Base-by-base conservation (phyloP, 345 rosid species). In the Acer yangbiense region DNA sequence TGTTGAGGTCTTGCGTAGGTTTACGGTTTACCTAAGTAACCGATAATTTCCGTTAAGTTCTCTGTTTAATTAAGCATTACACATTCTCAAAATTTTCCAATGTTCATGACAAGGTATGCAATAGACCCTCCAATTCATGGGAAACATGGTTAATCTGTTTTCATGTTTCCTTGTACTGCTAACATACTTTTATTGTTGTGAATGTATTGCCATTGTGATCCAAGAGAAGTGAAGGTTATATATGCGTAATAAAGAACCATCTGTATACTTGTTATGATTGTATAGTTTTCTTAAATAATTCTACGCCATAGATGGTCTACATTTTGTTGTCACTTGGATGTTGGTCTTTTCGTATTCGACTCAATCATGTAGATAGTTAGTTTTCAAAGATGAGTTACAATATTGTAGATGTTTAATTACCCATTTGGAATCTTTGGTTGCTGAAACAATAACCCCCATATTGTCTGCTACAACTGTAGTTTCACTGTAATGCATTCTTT, bases 401-500 rank as follows among this genome's bases (percentile, higher is more conserved):
- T 48, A 17, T n/a, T 1, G 32, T 17, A 64, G 50, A 27, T 65
- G 7, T 48, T 48, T 60, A 14, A 6, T 9, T 63, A 18, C 16
- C 9, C 9, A 20, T 52, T 39, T 60, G 29, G n/a, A 7, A 25
- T 55, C 23, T 55, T 54, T 18, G 25, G 23, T 71, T 27, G 21
- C 14, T 6, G 12, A 27, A 29, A 23, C 25, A 41, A n/a, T 39
- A 43, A 60, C 4, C 50, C 0, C 66, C 3, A 14, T 72, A 23
- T 8, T 41, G 27, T 60, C 21, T 39, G 67, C 50, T 61, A 13
- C 20, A 65, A 7, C 54, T 65, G 17, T 43, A 68, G 11, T 67
- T 41, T n/a, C 71, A 18, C 11, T 48, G 18, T 61, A 48, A 70
- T 77, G n/a, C 23, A 14, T 54, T 78, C 39, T 65, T 57, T 54